Conservation (phyloP, 805 yeast species). For the Candida easanensis region DNA sequence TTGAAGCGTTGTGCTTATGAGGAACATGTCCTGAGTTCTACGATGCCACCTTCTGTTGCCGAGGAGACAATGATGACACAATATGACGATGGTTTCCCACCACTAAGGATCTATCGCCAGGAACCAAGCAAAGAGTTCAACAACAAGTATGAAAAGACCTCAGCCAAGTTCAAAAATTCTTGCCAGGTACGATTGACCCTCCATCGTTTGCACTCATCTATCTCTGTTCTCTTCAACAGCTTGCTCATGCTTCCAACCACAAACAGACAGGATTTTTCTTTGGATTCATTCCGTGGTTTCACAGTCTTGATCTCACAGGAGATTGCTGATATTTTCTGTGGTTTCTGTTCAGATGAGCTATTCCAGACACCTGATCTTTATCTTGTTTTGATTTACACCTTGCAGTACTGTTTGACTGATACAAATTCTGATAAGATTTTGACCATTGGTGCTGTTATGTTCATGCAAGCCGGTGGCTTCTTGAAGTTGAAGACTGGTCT, state of each 20-base stretch:
- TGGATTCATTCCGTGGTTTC: conserved; percentile 34
- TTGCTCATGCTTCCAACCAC: conserved; percentile 44
- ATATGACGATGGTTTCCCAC: conserved; percentile 35
- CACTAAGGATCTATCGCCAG: conserved; percentile 39
- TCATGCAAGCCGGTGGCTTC: conserved; percentile 52
- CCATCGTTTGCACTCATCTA: conserved; percentile 45
- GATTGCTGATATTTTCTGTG: conserved; percentile 26
- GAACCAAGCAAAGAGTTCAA: conserved; percentile 34
- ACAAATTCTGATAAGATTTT: conserved; percentile 32
- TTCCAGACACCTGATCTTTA: conserved; percentile 27
- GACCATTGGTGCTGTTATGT: conserved; percentile 41
- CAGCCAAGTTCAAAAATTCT: conserved; percentile 62
- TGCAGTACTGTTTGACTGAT: conserved; percentile 33
- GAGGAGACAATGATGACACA: conserved; percentile 38
- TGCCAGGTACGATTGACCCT: conserved; percentile 51
- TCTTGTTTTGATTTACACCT: conserved; percentile 36
- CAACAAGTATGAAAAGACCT: conserved; percentile 39
- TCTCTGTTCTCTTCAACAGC: conserved; percentile 41
- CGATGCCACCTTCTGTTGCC: conserved; percentile 46
- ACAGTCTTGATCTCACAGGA: conserved; percentile 41
- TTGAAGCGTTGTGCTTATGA: conserved; percentile 53
- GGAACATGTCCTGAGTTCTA: conserved; percentile 49
- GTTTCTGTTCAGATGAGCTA: conserved; percentile 20
- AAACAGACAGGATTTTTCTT: conserved; percentile 43
- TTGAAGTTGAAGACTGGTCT: conserved; percentile 29